Evolutionary conservation across 2,329 filamentous ascomycete genomes (phyloP), one percentile per base, ranked within the genome.

Genomic region (Arthrobotrys pseudoclavata): DNA sequence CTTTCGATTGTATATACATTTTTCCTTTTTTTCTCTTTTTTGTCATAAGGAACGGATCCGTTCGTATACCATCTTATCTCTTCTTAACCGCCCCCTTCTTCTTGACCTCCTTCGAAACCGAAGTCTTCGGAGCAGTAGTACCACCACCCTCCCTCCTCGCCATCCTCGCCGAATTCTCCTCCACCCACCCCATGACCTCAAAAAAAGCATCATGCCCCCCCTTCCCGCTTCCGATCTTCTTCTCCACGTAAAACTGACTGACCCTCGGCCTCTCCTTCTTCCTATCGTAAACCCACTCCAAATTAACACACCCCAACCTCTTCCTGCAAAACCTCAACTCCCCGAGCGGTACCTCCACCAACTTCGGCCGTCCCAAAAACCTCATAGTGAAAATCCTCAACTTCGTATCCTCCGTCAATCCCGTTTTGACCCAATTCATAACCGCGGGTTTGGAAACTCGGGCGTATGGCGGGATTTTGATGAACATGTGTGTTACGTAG

Each of bases 401-500:
- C 34, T 71, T 75, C 3, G 80, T 80, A 12, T 76, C 78, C 9
- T 57, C 45, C 13, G 76, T 75, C 42, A 81, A n/a, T 18, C 63
- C 72, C 9, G 37, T 69, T 34, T 53, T 70, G n/a, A 66, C 52
- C 55, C 80, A 81, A 0, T 31, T 40, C 29, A 79, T 62, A 42
- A 75, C 68, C 50, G 79, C 69, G 1, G 69, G 42, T 12, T 62
- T 72, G 5, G 69, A 77, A 6, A 74, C 61, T 1, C 79, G 69
- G 10, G 80, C 80, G 79, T 79, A 81, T 13, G 80, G 79, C 15
- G 80, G 80, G 22, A 81, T 79, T 24, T 75, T 69, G 22, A 81
- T 74, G 69, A 80, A 81, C 40, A 79, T 79, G 40, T 81, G 79
- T 6, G 79, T 81, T 5, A 81, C 76, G 47, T 81, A 81, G 10